Conservation (phyloP, 129 eudicot genomes). For the Saposhnikovia divaricata region DNA sequence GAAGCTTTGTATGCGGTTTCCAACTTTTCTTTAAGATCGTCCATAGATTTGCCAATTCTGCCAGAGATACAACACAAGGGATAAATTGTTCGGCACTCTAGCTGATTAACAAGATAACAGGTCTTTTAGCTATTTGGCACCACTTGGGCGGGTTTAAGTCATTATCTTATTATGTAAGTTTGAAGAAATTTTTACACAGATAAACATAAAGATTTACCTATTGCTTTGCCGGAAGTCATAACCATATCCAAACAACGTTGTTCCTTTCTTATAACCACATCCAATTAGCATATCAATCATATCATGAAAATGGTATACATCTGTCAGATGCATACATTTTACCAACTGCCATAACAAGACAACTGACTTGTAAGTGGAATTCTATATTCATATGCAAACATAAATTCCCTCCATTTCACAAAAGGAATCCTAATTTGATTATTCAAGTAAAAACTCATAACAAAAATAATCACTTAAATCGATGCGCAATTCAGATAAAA, state of each 20-base stretch:
- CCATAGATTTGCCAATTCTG: constrained; percentile 71
- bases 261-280: constrained; percentile 91
- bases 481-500: neutral
- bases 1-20: constrained; percentile 77
- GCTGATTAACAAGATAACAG: neutral
- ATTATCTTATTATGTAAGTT: neutral
- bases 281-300: constrained; percentile 90
- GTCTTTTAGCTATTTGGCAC: neutral
- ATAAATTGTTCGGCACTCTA: neutral
- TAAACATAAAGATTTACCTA: constrained; percentile 35
- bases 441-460: neutral
- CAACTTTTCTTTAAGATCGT: constrained; percentile 62
- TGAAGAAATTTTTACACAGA: neutral
- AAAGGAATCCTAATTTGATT: neutral
- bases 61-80: constrained; percentile 16
- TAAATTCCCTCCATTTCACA: neutral
- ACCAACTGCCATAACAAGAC: constrained; percentile 50
- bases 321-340: constrained; percentile 58
- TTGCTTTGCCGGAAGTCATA: constrained; percentile 94
- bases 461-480: neutral
- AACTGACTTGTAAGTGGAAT: constrained; percentile 2
- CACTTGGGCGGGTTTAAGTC: neutral
- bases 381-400: neutral
- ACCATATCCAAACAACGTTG: constrained; percentile 90
- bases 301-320: constrained; percentile 87